Base-by-base conservation (phyloP, 2,329 filamentous ascomycete species). In the Trichoderma simmonsii region DNA sequence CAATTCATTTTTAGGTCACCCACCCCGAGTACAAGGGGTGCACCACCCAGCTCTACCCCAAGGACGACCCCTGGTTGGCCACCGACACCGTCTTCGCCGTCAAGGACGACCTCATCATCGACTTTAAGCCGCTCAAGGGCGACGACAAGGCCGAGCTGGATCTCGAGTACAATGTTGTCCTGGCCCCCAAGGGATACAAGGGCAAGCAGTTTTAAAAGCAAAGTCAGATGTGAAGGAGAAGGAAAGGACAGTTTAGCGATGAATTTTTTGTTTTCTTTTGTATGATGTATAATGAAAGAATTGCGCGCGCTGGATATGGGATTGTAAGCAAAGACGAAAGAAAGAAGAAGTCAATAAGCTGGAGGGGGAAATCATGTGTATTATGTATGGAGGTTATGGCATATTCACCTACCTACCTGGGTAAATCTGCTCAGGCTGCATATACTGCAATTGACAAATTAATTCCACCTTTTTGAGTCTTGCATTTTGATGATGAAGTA, bases 21-120 rank as follows among this genome's bases (percentile, higher is more conserved):
- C 86, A 87, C 71, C 85, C 86, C n/a, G 89, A 89, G 4, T 93
- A 92, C 84, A 91, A 90, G 78, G 85, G 90, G 85, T 75, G 93
- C 73, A 92, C 91, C 1, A 94, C 92, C 0, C 92, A 95, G 80
- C 90, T 95, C 68, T 95, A 94, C 79, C 91, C 93, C 80, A 86
- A 86, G 73, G 84, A 88, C 73, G 88, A 91, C 81, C 86, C 88
- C 63, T 92, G 93, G 79, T 85, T 94, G 30, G 78, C 80, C 48
- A 80, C 79, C 2, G 82, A 83, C 64, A 80, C 80, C 56, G 86
- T 86, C 36, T 88, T 86, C 73, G 86, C 86, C 48, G 86, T 88
- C 75, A 88, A 88, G 80, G 82, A 86, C 62, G 85, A 86, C 62
- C 78, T 88, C 5, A 76, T 87, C 2, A 81, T 87, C 15, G 81